These are phyloP conservation scores for Daedaleopsis nitida DNA, from an alignment of 768 basidiomycete species.

Conservation along the genomic window DNA sequence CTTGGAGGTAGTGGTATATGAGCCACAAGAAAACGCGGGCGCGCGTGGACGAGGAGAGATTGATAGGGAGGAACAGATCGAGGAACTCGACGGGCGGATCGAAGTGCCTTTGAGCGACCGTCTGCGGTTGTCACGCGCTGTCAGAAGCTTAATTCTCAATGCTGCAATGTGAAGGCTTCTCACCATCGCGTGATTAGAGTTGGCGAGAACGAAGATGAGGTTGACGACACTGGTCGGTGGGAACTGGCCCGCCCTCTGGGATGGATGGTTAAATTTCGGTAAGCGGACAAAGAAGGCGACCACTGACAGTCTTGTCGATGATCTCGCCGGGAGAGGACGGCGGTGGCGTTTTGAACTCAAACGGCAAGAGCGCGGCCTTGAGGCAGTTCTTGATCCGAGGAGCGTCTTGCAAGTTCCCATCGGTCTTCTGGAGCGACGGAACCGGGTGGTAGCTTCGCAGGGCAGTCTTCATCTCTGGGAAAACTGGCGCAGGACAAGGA, in stretches of 20 bases:
- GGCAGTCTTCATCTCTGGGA: conserved; percentile 92
- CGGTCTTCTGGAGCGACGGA: conserved; percentile 87
- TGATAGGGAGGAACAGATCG: conserved; percentile 82
- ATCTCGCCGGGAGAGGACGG: conserved; percentile 80
- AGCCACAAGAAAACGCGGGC: conserved; percentile 84
- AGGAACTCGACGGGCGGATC: conserved; percentile 74
- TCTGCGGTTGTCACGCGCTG: conserved; percentile 23
- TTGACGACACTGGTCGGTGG: conserved; percentile 90
- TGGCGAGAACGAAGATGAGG: conserved; percentile 80
- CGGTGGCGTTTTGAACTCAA: conserved; percentile 63
- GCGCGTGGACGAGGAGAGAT: conserved; percentile 70
- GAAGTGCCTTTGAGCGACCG: conserved; percentile 61
- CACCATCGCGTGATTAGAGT: conserved; percentile 69
- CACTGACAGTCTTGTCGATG: conserved; percentile 61
- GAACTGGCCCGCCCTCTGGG: conserved; percentile 55
- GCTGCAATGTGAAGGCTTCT: not conserved
- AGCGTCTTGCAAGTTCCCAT: conserved; percentile 87
- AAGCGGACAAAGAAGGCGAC: conserved; percentile 5
- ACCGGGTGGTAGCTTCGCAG: conserved; percentile 88
- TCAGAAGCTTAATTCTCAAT: not conserved
- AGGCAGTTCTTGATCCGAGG: conserved; percentile 91
- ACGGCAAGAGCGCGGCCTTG: conserved; percentile 75
- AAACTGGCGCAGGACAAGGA: conserved; percentile 53
- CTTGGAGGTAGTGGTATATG: conserved; percentile 80
- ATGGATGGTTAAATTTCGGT: conserved; percentile 3